A percentile compares a stretch with the other conserved stretches of the same genome.
phyloP scores from a whole-genome alignment of 495 filamentous ascomycete species.

The Cetradonia linearis region DNA sequence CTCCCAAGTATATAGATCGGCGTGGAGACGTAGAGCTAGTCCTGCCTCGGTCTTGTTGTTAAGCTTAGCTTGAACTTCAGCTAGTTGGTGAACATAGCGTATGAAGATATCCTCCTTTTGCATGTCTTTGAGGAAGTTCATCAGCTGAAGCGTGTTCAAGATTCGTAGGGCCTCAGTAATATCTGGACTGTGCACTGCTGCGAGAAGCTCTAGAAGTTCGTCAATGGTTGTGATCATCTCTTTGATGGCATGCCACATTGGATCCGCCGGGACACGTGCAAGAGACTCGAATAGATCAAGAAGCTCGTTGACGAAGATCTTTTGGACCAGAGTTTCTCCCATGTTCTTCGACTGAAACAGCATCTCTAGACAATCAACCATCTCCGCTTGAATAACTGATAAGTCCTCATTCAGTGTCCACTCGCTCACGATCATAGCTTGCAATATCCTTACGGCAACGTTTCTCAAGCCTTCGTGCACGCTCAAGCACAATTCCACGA shows the following conservation, averaged over 20 bases:
- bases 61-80: slow-evolving; percentile 61
- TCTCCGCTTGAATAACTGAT: slow-evolving; percentile 85
- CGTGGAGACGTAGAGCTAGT: slow-evolving; percentile 79
- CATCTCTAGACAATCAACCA: slow-evolving; percentile 89
- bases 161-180: slow-evolving; percentile 66
- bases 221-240: slow-evolving; percentile 74
- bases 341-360: slow-evolving; percentile 82
- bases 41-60: slow-evolving; percentile 84
- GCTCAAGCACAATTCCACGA: slow-evolving; percentile 88
- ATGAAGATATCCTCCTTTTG: slow-evolving; percentile 95
- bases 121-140: slow-evolving; percentile 97
- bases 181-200: slow-evolving; percentile 80
- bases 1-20: slow-evolving; percentile 91
- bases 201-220: slow-evolving; percentile 81
- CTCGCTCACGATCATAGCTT: slow-evolving; percentile 97
- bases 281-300: slow-evolving; percentile 69
- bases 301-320: slow-evolving; percentile 83
- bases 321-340: slow-evolving; percentile 81
- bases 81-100: slow-evolving; percentile 90
- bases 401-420: slow-evolving; percentile 95
- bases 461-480: slow-evolving; percentile 84
- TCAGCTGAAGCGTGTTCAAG: slow-evolving; percentile 77
- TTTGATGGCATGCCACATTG: slow-evolving; percentile 64
- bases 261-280: slow-evolving; percentile 54
- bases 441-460: slow-evolving; percentile 84